Evolutionary conservation across 306 rosid genomes (phyloP).

Genomic region (Benincasa hispida): DNA sequence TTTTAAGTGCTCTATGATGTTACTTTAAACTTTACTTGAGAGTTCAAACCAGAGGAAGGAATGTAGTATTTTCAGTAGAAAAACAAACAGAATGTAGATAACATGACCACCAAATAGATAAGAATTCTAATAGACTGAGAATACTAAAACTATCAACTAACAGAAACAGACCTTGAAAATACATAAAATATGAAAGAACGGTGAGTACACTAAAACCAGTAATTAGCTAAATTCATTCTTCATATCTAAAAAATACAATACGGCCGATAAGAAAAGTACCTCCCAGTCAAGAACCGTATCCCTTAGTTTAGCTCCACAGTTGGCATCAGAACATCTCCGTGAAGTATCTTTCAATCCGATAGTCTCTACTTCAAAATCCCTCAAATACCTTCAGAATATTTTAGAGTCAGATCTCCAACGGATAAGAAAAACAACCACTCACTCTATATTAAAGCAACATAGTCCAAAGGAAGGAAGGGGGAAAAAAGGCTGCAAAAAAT

Average conservation of each 20-base stretch:
- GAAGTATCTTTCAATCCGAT: conserved; percentile 92
- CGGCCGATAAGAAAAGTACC: conserved; percentile 29
- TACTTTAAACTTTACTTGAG: neutral
- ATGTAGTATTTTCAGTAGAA: neutral
- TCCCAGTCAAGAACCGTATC: conserved; percentile 99
- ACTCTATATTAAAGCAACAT: neutral
- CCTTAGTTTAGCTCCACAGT: conserved; percentile 67
- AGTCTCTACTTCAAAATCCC: conserved; percentile 93
- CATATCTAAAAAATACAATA: conserved; percentile 7
- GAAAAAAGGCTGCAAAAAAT: neutral
- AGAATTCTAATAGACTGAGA: neutral
- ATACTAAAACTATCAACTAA: neutral
- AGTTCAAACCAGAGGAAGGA: neutral
- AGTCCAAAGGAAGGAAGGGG: neutral
- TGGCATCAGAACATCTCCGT: conserved; percentile 54
- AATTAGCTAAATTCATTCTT: neutral
- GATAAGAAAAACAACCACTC: neutral
- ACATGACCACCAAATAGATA: neutral
- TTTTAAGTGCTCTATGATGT: neutral
- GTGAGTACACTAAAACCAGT: neutral
- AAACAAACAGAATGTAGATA: neutral
- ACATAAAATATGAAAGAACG: neutral
- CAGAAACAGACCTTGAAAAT: neutral
- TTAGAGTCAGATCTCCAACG: conserved; percentile 12
- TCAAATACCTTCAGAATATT: conserved; percentile 50